These are phyloP conservation scores for Celoporthe dispersa DNA, from an alignment of 2,329 filamentous ascomycete genomes.

Conservation along the genomic window DNA sequence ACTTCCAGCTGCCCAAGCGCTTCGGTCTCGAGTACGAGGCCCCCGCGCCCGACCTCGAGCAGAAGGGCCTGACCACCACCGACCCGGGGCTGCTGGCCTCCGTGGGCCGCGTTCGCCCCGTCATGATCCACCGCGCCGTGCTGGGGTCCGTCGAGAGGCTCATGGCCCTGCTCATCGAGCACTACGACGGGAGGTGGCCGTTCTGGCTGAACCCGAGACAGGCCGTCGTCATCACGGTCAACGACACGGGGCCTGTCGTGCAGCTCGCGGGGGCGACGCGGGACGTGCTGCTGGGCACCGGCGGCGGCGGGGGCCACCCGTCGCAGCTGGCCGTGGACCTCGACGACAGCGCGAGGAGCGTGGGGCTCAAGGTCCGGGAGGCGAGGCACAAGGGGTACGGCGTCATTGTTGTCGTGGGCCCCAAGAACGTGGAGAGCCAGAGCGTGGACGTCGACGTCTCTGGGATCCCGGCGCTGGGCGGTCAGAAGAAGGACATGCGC, in stretches of 20 bases:
- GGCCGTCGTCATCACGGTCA: slow-evolving; percentile 74
- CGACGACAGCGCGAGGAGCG: slow-evolving; percentile 64
- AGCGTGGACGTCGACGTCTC: slow-evolving; percentile 57
- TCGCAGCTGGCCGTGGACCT: slow-evolving; percentile 71
- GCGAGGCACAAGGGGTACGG: slow-evolving; percentile 76
- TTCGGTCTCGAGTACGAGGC: slow-evolving; percentile 78
- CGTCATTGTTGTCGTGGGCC: slow-evolving; percentile 73
- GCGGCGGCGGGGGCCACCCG: slow-evolving; percentile 46
- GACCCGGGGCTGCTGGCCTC: slow-evolving; percentile 52
- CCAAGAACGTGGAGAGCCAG: slow-evolving; percentile 62
- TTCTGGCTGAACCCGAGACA: slow-evolving; percentile 89
- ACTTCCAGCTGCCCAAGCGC: slow-evolving; percentile 85
- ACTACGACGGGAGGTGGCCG: slow-evolving; percentile 79
- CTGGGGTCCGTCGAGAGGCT: slow-evolving; percentile 84
- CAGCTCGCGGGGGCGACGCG: slow-evolving; percentile 52
- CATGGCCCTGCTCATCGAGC: slow-evolving; percentile 83
- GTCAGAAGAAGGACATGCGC: slow-evolving; percentile 41
- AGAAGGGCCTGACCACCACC: slow-evolving; percentile 53
- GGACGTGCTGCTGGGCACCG: slow-evolving; percentile 57
- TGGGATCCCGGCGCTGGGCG: slow-evolving; percentile 36
- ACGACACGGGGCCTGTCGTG: slow-evolving; percentile 60
- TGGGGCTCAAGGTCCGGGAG: slow-evolving; percentile 72
- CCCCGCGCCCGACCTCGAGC: slow-evolving; percentile 66
- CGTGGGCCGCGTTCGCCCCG: slow-evolving; percentile 69
- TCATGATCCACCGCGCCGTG: slow-evolving; percentile 84